These are phyloP conservation scores for Oryza nivara DNA, from an alignment of 176 grass and related monocot species.

Conservation along the genomic window DNA sequence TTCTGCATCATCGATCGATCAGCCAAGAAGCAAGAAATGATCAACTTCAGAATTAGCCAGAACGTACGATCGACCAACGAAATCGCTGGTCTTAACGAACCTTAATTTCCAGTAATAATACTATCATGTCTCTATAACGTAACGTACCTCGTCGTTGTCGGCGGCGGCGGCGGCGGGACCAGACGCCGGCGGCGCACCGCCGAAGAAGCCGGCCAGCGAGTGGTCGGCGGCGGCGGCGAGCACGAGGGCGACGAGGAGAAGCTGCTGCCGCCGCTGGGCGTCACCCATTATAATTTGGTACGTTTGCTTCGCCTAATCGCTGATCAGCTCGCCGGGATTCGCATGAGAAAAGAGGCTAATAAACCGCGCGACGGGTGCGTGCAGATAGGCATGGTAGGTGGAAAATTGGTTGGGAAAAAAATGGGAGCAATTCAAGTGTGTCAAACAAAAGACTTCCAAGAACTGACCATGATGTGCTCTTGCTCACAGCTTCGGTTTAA, in stretches of 20 bases:
- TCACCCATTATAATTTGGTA: not conserved
- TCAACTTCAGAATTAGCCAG: not conserved
- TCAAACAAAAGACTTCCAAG: no score
- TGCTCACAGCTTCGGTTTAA: no score
- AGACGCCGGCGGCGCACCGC: not conserved
- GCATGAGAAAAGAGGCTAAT: not conserved
- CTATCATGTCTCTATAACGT: not conserved
- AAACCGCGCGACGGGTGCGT: no score
- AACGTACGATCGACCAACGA: not conserved
- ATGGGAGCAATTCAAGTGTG: no score
- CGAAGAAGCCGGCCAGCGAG: slow-evolving; percentile 30
- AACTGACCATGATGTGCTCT: no score
- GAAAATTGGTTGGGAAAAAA: no score
- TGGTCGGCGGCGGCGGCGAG: not conserved
- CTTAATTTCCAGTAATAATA: not conserved
- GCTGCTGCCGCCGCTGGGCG: not conserved
- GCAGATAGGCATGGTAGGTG: no score
- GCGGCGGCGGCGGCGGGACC: not conserved
- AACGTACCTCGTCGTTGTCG: not conserved
- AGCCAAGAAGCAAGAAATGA: not conserved
- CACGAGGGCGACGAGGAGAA: not conserved
- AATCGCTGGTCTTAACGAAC: not conserved
- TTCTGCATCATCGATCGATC: slow-evolving; percentile 23
- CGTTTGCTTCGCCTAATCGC: not conserved
- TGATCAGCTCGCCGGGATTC: not conserved